Evolutionary conservation across 495 filamentous ascomycete genomes (phyloP), one percentile per base, ranked within the genome.

Genomic region (Aspergillus indologenus): DNA sequence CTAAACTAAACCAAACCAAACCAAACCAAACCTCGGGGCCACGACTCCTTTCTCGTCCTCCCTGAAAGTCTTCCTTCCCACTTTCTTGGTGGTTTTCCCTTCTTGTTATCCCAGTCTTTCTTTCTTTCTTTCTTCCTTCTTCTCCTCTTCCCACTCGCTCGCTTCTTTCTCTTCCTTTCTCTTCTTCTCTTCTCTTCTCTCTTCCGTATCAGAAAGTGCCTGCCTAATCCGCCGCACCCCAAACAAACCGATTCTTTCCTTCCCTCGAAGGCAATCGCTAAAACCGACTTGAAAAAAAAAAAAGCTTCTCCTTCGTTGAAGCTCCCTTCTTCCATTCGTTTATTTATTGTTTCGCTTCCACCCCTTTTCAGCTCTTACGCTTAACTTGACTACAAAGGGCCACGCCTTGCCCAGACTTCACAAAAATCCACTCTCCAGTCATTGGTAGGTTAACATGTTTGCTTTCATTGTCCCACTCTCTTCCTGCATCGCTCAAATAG

Each of bases 71-170:
- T 58, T 57, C 53, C 50, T 61, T 67, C 61, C 61, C 61, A 53
- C 61, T 51, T 51, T 51, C 48, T 24, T 51, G 48, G 17, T 11
- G 48, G 23, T 51, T 51, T 51, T 51, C 53, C 63, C 40, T 62
- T 49, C 45, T 53, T 57, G 49, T 63, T 69, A 54, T 49, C 59
- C 58, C 65, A 56, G 52, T 60, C 64, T 54, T 63, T 69, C 65
- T 53, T 67, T 58, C 45, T n/a, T n/a, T n/a, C n/a, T n/a, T n/a
- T n/a, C n/a, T n/a, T n/a, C n/a, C n/a, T n/a, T n/a, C n/a, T n/a
- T n/a, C n/a, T n/a, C n/a, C n/a, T 69, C 65, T 9, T 64, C 63
- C 79, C 79, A 78, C 78, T 79, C 76, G 68, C 73, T 75, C 67
- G 64, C 68, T 68, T 71, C 69, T 67, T 75, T 75, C 59, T 69